Percentiles rank a stretch among this genome's conserved stretches.
Conservation (phyloP, 2,329 filamentous ascomycete species). For the Exophiala viscosa region DNA sequence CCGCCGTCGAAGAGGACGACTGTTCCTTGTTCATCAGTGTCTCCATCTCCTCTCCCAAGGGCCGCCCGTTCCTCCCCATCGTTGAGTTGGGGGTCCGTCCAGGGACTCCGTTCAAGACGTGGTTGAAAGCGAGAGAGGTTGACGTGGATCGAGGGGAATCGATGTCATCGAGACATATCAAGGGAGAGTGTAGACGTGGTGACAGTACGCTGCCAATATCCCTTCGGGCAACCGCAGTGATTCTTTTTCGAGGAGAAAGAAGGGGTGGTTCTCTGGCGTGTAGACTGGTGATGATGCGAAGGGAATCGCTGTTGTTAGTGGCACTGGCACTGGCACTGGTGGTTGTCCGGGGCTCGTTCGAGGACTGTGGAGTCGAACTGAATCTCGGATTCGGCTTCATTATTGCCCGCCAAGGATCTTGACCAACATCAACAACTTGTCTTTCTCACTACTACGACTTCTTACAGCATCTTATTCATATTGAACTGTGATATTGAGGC, state of each 20-base stretch:
- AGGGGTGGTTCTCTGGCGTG: constrained; percentile 11
- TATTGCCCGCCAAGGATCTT: too few relatives aligned
- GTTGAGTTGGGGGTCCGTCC: constrained; percentile 3
- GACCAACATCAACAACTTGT: too few relatives aligned
- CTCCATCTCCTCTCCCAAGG: constrained; percentile 14
- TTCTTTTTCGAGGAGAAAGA: constrained; percentile 13
- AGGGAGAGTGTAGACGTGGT: not conserved
- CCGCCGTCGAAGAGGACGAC: not conserved
- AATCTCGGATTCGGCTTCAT: too few relatives aligned
- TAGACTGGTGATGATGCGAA: constrained; percentile 16
- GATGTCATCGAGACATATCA: constrained; percentile 17
- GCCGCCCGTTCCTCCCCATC: constrained; percentile 8
- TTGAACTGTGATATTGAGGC: too few relatives aligned
- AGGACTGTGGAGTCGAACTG: too few relatives aligned
- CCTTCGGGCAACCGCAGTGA: constrained; percentile 6
- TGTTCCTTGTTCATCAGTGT: constrained; percentile 10
- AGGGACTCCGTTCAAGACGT: constrained; percentile 8
- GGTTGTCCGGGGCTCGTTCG: too few relatives aligned
- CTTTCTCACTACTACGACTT: too few relatives aligned
- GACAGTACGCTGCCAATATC: constrained; percentile 10
- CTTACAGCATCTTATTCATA: too few relatives aligned
- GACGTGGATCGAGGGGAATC: constrained; percentile 12
- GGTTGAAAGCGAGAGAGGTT: constrained; percentile 20
- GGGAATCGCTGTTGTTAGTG: not conserved
- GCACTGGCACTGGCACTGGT: too few relatives aligned